Evolutionary conservation across 1,284 basidiomycete genomes (phyloP), one percentile per base, ranked within the genome.

Genomic region (Chalciporus sp.): DNA sequence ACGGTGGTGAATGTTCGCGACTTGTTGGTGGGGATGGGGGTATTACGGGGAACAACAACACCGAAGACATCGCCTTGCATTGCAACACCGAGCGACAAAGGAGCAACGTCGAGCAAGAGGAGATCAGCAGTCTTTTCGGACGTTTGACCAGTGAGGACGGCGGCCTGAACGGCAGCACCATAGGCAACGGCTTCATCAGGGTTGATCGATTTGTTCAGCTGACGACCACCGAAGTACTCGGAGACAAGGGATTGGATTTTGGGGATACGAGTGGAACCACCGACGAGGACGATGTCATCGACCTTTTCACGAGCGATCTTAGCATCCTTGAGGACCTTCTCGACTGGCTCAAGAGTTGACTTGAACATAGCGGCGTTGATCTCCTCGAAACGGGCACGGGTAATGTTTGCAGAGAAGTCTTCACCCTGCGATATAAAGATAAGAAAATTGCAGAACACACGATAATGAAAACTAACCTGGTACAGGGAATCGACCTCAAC

Each of bases 301-400:
- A 98, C 94, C 85, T 98, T 98, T 72, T 95, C 92, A 63, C 91
- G 90, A 65, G 93, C 77, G 77, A 99, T 96, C 86, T 98, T 99
- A 62, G 96, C 87, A 78, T 99, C 97, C 83, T 97, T 97, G 72
- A 99, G 84, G 57, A 99, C 96, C 81, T 97, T 97, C 79, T 98
- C 95, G 59, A 99, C 97, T 55, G 97, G 97, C 62, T 98, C 96
- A 58, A 99, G 80, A 60, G 96, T 99, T 43, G 94, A 95, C 79
- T 95, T 95, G 88, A 99, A 99, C 71, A 90, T 79, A 49, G 77
- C 68, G 59, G 93, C 93, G 74, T 98, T 98, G 82, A 99, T 96
- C 82, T 99, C 96, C 80, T 99, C 97, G 81, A 99, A 99, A 75
- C 95, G 94, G 66, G 97, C 97, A 86, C 97, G 94, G 66, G 94